Evolutionary conservation across 768 basidiomycete species (phyloP), one percentile per base, ranked within the genome.

Genomic region (Amylocystis lapponica): DNA sequence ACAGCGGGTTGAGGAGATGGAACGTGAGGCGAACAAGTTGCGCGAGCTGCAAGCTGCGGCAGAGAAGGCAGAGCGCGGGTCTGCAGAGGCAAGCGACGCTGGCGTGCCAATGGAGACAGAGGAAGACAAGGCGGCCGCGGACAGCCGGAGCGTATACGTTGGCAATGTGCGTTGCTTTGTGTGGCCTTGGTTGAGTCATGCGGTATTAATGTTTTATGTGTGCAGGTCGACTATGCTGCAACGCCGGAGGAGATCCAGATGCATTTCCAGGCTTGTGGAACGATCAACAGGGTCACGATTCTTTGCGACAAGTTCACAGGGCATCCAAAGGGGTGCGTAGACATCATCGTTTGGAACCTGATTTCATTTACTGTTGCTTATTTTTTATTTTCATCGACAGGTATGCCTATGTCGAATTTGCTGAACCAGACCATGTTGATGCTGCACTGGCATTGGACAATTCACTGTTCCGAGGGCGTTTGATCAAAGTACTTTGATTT

Each of bases 301-400:
- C 81, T 99, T 22, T 98, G 95, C 65, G 96, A 99, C 77, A 98
- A 98, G 70, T 98, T 95, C 66, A 98, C 95, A 19, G 96, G 96
- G 36, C 94, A 97, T 68, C 95, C 96, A 36, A 97, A 97, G 79
- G 96, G 96, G 93, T 93, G 51, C 25, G 69, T 61, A 39, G 60
- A 52, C 3, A 7, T 23, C 22, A 14, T 40, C 12, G n/a, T n/a
- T 41, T 29, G 43, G 27, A 26, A 45, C 43, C 8, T 4, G 20
- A n/a, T 25, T 29, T 13, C 10, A 48, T 31, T 9, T 17, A 46
- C n/a, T 49, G 36, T 37, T 39, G 36, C 36, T 45, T 47, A 39
- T 31, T 33, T 45, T n/a, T 23, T 43, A 45, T 17, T 13, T 27
- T 19, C 13, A 12, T 26, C 21, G 20, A 21, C 54, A 97, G 94